Base-by-base conservation (phyloP, 2,329 filamentous ascomycete species). In the Zymoseptoria pseudotritici region DNA sequence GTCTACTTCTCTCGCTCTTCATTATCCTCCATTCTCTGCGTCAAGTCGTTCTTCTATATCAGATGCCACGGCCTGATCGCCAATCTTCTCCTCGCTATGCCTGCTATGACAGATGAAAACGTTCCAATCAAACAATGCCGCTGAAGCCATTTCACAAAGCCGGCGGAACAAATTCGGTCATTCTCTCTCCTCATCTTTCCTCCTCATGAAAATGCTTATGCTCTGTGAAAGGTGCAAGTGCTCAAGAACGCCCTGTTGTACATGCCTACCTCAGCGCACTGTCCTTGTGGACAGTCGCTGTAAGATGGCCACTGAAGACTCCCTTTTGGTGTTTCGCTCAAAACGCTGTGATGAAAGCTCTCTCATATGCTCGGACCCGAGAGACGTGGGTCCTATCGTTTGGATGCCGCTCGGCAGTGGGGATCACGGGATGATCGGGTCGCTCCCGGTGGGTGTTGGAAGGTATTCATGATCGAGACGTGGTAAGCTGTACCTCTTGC, bases 401-500 rank as follows among this genome's bases (percentile, higher is more conserved):
- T 7, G 36, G 36, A 17, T 46, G 36, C 36, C 36, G 36, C n/a
- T 46, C 36, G 13, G 17, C 36, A 17, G 36, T 46, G 36, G 36
- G 36, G 17, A n/a, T 13, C 6, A 4, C 5, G 13, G 36, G 36
- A 13, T 17, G 36, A 11, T 46, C 13, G 36, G 13, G 13, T 46
- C 36, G 36, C 13, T 13, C 17, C 36, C 36, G n/a, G 13, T 46
- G 36, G 36, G 17, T n/a, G 36, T 13, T 46, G 13, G 36, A 3
- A 46, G 1, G 17, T 46, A n/a, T 13, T 46, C 36, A 7, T 54
- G 26, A 55, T 53, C 19, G 59, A 58, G 62, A 50, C 49, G 29
- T 36, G 56, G 57, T 31, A 68, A 50, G 22, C 51, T 64, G 61
- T 67, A 58, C 42, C 56, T 57, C 59, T 65, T 54, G 57, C 64